Conservation (phyloP, 768 basidiomycete species). For the Mycena rebaudengoi region DNA sequence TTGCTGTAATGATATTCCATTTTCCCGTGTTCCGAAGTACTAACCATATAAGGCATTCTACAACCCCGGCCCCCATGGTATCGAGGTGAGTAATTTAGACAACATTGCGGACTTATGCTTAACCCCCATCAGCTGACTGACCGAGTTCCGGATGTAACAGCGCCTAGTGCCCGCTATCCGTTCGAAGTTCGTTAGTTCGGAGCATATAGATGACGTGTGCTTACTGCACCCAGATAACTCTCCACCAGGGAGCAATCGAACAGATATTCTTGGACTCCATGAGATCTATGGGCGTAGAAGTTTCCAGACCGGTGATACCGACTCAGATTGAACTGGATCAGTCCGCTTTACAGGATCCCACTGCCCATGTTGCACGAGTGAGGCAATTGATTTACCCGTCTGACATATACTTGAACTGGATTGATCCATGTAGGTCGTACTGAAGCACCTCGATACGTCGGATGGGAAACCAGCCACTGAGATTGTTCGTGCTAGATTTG, state of each 20-base stretch:
- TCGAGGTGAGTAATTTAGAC: constrained; percentile 56
- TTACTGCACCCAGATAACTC: constrained; percentile 49
- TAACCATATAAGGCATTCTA: constrained; percentile 64
- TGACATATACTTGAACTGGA: not conserved
- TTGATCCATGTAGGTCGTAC: constrained; percentile 44
- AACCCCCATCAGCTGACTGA: constrained; percentile 58
- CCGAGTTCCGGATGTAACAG: constrained; percentile 68
- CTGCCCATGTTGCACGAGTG: constrained; percentile 48
- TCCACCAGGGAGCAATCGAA: constrained; percentile 74
- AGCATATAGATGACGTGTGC: no score
- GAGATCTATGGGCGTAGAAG: constrained; percentile 52
- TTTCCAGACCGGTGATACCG: constrained; percentile 61
- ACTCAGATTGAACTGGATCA: constrained; percentile 56
- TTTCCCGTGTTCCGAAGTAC: not conserved
- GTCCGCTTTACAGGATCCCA: constrained; percentile 51
- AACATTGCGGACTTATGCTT: no score
- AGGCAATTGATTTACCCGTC: no score
- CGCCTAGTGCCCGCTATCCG: constrained; percentile 71
- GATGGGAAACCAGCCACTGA: constrained; percentile 54
- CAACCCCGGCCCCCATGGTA: constrained; percentile 66
- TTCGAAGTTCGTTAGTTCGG: constrained; percentile 59
- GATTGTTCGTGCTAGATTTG: constrained; percentile 73
- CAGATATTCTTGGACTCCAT: constrained; percentile 66
- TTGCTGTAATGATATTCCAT: constrained; percentile 60
- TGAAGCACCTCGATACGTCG: constrained; percentile 50